phyloP scores from a whole-genome alignment of 768 basidiomycete genomes.

The Boletus pseudo-olivaceus region DNA sequence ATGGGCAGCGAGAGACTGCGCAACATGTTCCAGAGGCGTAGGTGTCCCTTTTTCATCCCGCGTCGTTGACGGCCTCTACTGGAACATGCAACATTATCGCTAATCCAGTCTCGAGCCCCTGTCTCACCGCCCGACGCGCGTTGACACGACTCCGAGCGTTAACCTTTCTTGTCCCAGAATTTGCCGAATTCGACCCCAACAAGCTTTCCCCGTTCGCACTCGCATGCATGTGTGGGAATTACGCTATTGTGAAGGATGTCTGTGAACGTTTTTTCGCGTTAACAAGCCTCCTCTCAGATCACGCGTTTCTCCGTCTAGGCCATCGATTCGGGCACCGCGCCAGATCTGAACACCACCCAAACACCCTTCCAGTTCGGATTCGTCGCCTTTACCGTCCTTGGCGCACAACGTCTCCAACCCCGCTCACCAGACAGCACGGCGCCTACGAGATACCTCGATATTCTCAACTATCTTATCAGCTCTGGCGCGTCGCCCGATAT shows the following conservation, averaged over 20 bases:
- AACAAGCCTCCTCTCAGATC: background rate
- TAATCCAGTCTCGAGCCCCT: background rate
- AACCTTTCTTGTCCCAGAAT: constrained; percentile 13
- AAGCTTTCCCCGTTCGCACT: constrained; percentile 23
- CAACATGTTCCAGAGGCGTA: constrained; percentile 29
- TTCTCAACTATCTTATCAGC: constrained; percentile 41
- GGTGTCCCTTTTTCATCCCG: constrained; percentile 2
- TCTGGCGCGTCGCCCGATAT: constrained; percentile 39
- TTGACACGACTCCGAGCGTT: background rate
- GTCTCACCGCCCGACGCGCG: background rate
- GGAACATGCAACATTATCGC: background rate
- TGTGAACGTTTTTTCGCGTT: background rate
- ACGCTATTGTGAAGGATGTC: constrained; percentile 22
- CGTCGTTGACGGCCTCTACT: background rate
- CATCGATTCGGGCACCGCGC: constrained; percentile 30
- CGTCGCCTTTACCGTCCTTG: constrained; percentile 37
- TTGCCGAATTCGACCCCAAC: constrained; percentile 11
- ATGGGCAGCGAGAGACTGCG: constrained; percentile 29
- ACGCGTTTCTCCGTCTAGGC: constrained; percentile 8
- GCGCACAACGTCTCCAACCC: constrained; percentile 36
- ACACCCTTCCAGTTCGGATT: constrained; percentile 44
- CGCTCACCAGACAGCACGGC: constrained; percentile 2
- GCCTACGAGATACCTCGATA: constrained; percentile 32
- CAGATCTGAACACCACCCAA: constrained; percentile 38
- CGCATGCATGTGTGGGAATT: constrained; percentile 24